phyloP scores from a whole-genome alignment of 140 eudicot species.

The Eryngium alpinum region DNA sequence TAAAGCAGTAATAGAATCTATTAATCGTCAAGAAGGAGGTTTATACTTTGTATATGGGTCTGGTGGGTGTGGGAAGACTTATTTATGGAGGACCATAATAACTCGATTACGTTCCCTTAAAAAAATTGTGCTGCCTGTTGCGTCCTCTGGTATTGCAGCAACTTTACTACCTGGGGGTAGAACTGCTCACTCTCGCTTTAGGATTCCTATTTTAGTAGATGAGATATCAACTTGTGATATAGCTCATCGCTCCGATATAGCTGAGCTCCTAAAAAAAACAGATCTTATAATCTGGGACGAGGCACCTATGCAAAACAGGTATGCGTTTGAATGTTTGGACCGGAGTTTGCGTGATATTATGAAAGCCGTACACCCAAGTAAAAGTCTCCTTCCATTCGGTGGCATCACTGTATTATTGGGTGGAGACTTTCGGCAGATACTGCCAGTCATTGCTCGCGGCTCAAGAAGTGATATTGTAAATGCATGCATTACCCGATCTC shows the following conservation, averaged over 20 bases:
- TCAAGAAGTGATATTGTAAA: background rate
- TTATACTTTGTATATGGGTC: background rate
- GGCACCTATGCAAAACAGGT: too few species aligned
- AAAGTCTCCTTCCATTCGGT: background rate
- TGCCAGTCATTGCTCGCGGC: background rate
- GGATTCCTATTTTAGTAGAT: background rate
- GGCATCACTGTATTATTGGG: background rate
- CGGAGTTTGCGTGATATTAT: background rate
- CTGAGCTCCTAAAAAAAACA: too few species aligned
- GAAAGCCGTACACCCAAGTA: background rate
- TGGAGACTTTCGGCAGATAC: background rate
- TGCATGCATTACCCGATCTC: background rate
- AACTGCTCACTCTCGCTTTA: background rate
- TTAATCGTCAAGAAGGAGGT: background rate
- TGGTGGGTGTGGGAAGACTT: background rate
- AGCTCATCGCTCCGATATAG: too few species aligned
- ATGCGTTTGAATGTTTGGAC: too few species aligned
- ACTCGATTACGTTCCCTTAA: background rate
- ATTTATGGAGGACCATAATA: background rate
- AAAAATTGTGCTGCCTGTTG: background rate
- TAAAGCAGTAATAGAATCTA: background rate
- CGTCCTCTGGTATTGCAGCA: too few species aligned
- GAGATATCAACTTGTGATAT: background rate
- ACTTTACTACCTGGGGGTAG: background rate
- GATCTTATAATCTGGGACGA: too few species aligned